phyloP scores from a whole-genome alignment of 2,329 filamentous ascomycete genomes.

The Verticillium isaacii region DNA sequence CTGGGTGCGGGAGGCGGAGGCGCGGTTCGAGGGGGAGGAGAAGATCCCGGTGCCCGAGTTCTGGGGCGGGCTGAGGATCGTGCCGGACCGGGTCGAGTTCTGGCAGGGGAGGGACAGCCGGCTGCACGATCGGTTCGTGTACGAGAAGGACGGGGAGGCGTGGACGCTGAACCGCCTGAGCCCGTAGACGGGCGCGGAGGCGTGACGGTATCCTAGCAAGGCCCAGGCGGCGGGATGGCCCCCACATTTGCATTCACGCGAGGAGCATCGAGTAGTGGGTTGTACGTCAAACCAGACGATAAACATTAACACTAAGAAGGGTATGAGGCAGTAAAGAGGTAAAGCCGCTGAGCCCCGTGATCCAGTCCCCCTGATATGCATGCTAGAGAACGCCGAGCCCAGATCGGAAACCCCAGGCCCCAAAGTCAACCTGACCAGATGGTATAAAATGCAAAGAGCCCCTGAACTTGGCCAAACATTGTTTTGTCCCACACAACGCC shows the following conservation, averaged over 20 bases:
- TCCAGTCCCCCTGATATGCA: not conserved
- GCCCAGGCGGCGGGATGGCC: not conserved
- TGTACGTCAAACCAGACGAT: not conserved
- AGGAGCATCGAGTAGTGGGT: not conserved
- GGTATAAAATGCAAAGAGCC: not conserved
- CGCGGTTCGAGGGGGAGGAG: conserved; percentile 68
- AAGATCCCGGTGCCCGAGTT: conserved; percentile 87
- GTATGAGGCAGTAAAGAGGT: not conserved
- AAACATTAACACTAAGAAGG: not conserved
- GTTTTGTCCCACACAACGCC: not conserved
- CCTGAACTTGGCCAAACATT: not conserved
- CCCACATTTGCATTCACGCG: not conserved
- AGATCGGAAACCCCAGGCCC: not conserved
- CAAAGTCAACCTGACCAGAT: not conserved
- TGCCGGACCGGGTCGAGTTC: conserved; percentile 87
- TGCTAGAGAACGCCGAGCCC: not conserved
- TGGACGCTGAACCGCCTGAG: conserved; percentile 73
- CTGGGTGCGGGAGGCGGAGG: conserved; percentile 73
- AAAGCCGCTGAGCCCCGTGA: not conserved
- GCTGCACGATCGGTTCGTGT: conserved; percentile 90
- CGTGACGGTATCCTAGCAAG: too few species aligned
- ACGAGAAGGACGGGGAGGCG: conserved; percentile 56
- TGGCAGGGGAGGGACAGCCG: conserved; percentile 90
- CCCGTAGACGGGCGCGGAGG: conserved; percentile 40
- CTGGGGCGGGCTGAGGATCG: conserved; percentile 86